These are phyloP conservation scores for Cadophora gregata DNA, from an alignment of 2,329 filamentous ascomycete genomes.

Conservation along the genomic window DNA sequence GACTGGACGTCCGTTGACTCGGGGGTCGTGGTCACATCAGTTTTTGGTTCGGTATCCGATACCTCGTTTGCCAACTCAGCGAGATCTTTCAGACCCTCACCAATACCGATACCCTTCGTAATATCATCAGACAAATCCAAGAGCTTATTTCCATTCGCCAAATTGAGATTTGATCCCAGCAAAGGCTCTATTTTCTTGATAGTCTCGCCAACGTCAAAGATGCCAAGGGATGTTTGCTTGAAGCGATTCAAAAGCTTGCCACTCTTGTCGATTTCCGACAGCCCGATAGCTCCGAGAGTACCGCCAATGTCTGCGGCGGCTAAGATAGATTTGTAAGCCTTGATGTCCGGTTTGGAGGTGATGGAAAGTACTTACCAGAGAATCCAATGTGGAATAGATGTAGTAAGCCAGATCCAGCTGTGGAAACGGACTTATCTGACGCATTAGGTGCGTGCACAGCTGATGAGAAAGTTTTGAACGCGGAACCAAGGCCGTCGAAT, in stretches of 20 bases:
- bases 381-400: background rate
- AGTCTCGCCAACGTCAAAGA: background rate
- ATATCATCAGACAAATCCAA: background rate
- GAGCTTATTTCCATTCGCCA: background rate
- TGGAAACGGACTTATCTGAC: background rate
- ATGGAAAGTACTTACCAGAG: background rate
- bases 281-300: background rate
- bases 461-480: background rate
- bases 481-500: background rate
- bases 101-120: background rate
- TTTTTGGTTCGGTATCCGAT: background rate
- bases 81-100: background rate
- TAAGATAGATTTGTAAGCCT: background rate
- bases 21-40: background rate
- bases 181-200: slow-evolving; percentile 1
- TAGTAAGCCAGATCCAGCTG: background rate
- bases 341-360: too few species aligned
- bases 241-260: background rate
- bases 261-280: background rate
- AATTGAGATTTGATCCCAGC: background rate
- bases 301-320: background rate
- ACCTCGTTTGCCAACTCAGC: background rate
- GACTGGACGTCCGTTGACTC: background rate
- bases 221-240: background rate
- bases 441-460: background rate